Evolutionary conservation across 805 yeast genomes (phyloP), one percentile per base, ranked within the genome.

Genomic region (Myxozyma nipponensis): DNA sequence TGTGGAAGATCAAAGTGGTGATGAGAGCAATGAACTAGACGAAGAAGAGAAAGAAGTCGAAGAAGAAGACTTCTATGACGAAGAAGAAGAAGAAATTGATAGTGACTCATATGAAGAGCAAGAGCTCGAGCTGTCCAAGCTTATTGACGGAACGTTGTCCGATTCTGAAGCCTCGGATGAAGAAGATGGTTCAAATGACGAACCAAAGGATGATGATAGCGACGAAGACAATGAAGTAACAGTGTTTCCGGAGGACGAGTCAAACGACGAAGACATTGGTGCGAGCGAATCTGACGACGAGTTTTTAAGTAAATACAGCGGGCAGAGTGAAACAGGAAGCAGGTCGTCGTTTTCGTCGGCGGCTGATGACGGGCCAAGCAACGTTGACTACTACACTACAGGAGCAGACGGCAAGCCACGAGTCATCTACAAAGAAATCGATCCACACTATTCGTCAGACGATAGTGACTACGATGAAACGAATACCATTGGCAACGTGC

Each of bases 401-500:
- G 75, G 75, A 3, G 73, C 75, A 1, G 96, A 91, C 68, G 97
- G 98, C 6, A 72, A 77, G 34, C 80, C 81, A n/a, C 75, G 98
- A 64, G 68, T 82, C 4, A 73, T 90, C 49, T 81, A 78, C 62
- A 96, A 96, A 2, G 97, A 89, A 64, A 91, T 93, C 54, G 86
- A 88, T 34, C 98, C 98, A 4, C 64, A 60, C 36, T 93, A 91
- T 66, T 96, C 91, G 65, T 80, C 89, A 57, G 98, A 93, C 69
- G 98, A 93, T 64, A 81, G 89, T 60, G 97, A 90, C 64, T 77
- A 65, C 13, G 84, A 81, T 55, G 95, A 87, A 56, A 71, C 71
- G 60, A 93, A 93, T 70, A 88, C 97, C 3, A 86, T 93, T 60
- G 98, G 98, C 44, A 87, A 93, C 65, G 78, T 93, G 50, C 98